A percentile compares a stretch with the other conserved stretches of the same genome.
Conservation (phyloP, 441 rosid genomes). For the Aleurites moluccanus region DNA sequence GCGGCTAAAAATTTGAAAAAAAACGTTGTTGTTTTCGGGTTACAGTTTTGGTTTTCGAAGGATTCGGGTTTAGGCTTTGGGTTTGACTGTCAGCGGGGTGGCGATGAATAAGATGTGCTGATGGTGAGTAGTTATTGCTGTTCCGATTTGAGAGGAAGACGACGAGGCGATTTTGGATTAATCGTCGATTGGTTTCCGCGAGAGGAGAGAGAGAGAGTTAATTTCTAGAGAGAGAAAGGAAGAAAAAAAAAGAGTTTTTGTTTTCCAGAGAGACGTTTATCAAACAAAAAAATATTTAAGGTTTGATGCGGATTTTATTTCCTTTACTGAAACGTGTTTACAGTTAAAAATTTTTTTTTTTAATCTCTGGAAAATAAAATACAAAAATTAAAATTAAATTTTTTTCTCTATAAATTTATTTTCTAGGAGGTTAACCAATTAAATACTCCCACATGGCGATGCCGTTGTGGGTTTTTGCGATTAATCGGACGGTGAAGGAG, state of each 20-base stretch:
- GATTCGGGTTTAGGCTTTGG: conserved; percentile 17
- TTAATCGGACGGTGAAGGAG: conserved; percentile 25
- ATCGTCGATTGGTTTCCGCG: conserved; percentile 51
- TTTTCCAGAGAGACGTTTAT: conserved; percentile 1
- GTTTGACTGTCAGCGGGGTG: conserved; percentile 25
- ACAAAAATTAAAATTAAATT: neutral
- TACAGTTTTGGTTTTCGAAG: conserved; percentile 15
- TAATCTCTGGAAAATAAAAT: neutral
- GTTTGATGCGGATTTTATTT: conserved; percentile 3
- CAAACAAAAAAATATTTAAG: neutral
- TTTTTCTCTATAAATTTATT: neutral
- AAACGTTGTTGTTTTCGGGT: conserved; percentile 21
- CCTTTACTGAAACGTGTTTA: neutral
- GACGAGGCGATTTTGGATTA: conserved; percentile 45
- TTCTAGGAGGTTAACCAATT: neutral
- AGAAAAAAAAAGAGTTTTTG: neutral
- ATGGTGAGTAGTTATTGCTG: conserved; percentile 27
- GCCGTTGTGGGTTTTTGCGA: neutral
- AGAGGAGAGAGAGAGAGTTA: conserved; percentile 22
- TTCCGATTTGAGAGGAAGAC: conserved; percentile 39
- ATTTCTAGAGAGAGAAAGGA: neutral
- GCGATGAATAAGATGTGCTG: conserved; percentile 32
- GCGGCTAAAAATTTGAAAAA: conserved; percentile 24
- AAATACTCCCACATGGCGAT: conserved; percentile 23
- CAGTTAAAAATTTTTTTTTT: neutral